Evolutionary conservation across 129 eudicot species (phyloP).

Genomic region (Arctium lappa): DNA sequence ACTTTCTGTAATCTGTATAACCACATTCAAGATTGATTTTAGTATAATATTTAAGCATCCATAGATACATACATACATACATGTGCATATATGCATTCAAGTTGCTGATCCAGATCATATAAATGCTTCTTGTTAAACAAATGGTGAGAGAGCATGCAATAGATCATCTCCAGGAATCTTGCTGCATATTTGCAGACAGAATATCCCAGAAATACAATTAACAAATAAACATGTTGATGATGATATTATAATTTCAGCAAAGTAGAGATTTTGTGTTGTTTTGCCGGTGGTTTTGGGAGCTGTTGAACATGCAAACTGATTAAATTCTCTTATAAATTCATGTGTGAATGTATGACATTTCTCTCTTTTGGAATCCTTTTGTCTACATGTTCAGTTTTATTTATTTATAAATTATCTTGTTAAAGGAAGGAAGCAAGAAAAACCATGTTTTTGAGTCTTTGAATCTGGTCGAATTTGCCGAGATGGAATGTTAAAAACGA

Average conservation of each 20-base stretch:
- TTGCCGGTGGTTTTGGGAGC: constrained; percentile 33
- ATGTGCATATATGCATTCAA: constrained; percentile 32
- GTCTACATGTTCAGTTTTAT: constrained; percentile 1
- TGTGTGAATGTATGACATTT: constrained; percentile 13
- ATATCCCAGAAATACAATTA: neutral
- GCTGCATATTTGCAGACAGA: constrained; percentile 35
- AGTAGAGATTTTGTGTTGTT: constrained; percentile 38
- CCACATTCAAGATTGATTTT: constrained; percentile 21
- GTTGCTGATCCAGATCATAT: constrained; percentile 27
- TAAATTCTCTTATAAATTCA: constrained; percentile 8
- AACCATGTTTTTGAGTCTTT: neutral
- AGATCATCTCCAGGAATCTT: constrained; percentile 32
- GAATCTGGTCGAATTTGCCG: neutral
- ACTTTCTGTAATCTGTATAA: constrained; percentile 16
- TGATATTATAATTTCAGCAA: constrained; percentile 6
- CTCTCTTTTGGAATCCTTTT: constrained; percentile 13
- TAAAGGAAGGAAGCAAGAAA: constrained; percentile 18
- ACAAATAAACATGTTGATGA: constrained; percentile 15
- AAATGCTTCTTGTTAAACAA: constrained; percentile 21
- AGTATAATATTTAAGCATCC: constrained; percentile 19
- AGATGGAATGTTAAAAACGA: neutral
- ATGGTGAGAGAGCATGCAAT: constrained; percentile 24
- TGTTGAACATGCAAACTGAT: constrained; percentile 28
- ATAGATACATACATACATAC: neutral
- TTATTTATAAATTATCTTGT: constrained; percentile 1